Percentiles rank a stretch among this genome's conserved stretches.
Conservation (phyloP, 2,329 filamentous ascomycete genomes). For the Trichoderma gracile region DNA sequence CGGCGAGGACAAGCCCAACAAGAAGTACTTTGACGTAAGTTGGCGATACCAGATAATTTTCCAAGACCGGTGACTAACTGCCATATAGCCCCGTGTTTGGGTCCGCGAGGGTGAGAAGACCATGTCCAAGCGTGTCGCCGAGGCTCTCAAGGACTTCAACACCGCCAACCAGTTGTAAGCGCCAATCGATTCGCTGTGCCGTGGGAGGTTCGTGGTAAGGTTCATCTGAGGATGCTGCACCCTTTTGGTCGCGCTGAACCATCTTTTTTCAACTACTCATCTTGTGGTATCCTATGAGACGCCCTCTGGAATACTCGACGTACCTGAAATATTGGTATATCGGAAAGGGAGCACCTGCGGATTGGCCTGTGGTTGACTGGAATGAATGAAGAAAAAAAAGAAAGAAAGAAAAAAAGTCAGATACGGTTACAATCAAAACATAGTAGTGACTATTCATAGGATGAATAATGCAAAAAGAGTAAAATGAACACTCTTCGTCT, state of each 20-base stretch:
- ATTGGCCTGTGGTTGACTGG: neutral
- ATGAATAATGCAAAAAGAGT: constrained; percentile 5
- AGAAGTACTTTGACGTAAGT: constrained; percentile 78
- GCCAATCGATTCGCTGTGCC: neutral
- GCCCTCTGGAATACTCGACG: neutral
- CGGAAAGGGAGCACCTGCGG: neutral
- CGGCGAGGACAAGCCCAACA: constrained; percentile 96
- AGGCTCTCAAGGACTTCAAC: constrained; percentile 91
- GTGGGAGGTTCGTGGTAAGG: neutral
- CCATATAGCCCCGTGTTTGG: constrained; percentile 78
- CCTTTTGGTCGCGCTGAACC: neutral
- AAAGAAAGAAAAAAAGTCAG: neutral
- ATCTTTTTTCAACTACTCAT: neutral
- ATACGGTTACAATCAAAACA: neutral
- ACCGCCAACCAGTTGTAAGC: constrained; percentile 40
- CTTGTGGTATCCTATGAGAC: neutral
- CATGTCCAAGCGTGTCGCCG: constrained; percentile 78
- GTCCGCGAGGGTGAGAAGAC: constrained; percentile 96
- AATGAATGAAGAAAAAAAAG: neutral
- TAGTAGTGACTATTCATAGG: neutral
- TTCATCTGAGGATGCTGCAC: neutral
- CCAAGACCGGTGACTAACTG: neutral
- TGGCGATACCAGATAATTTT: neutral
- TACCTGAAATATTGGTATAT: constrained; percentile 1
- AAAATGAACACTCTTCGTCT: constrained; percentile 14